Percentiles rank a stretch among this genome's conserved stretches.
Evolutionary conservation across 2,329 filamentous ascomycete species (phyloP).

Genomic region (Xylaria sp.): DNA sequence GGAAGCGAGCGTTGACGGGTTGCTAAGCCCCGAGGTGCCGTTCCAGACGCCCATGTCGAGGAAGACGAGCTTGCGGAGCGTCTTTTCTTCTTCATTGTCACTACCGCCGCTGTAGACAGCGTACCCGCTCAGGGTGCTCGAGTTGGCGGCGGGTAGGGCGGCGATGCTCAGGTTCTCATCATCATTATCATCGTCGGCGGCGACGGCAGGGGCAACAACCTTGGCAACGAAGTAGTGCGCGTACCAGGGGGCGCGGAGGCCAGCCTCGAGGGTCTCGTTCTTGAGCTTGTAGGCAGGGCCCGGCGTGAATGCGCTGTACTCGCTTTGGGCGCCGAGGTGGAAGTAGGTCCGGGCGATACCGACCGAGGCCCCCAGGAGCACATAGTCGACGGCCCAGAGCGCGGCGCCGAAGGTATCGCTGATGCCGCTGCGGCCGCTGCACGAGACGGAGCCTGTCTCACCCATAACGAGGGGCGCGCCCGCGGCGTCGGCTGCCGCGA

Average conservation of each 20-base stretch:
- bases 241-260: slow-evolving; percentile 39
- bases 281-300: slow-evolving; percentile 33
- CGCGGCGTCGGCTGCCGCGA: slow-evolving; percentile 38
- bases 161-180: slow-evolving; percentile 27
- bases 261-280: slow-evolving; percentile 35
- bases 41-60: slow-evolving; percentile 43
- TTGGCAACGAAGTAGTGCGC: slow-evolving; percentile 41
- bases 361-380: slow-evolving; percentile 40
- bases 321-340: slow-evolving; percentile 45
- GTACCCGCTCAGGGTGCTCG: slow-evolving; percentile 39
- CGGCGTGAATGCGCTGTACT: slow-evolving; percentile 39
- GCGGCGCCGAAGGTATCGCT: slow-evolving; percentile 52
- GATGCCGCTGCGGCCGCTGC: slow-evolving; percentile 44
- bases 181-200: slow-evolving; percentile 2
- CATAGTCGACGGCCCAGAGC: slow-evolving; percentile 53
- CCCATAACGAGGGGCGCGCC: slow-evolving; percentile 47
- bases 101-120: slow-evolving; percentile 31
- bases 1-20: slow-evolving; percentile 38
- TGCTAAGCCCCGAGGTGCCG: slow-evolving; percentile 38
- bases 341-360: slow-evolving; percentile 45
- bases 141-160: slow-evolving; percentile 39
- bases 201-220: slow-evolving; percentile 20
- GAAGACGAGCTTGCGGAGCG: slow-evolving; percentile 38
- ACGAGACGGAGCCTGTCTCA: slow-evolving; percentile 50
- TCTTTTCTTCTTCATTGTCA: no score